Evolutionary conservation across 2,329 filamentous ascomycete species (phyloP).

Genomic region (Tolypocladium ophioglossoides): DNA sequence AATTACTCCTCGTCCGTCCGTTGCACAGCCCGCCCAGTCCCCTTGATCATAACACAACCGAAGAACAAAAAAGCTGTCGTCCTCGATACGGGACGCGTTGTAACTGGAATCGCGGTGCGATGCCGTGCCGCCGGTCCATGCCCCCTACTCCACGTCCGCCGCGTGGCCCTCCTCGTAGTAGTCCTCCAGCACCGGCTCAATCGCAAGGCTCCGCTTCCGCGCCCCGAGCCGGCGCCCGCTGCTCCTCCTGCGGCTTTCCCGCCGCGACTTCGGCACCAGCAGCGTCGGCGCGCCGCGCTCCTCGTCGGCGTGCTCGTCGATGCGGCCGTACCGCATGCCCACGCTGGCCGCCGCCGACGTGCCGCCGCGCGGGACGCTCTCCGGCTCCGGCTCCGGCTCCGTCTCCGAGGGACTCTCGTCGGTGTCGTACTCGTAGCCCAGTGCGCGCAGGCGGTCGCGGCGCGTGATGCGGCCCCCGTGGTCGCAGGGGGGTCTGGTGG

Average conservation of each 20-base stretch:
- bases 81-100: background rate
- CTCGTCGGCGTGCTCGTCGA: background rate
- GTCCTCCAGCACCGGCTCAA: constrained; percentile 1
- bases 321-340: background rate
- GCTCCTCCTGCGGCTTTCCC: background rate
- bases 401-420: constrained; percentile 5
- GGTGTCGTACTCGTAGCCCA: constrained; percentile 15
- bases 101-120: background rate
- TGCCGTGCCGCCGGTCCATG: too few relatives aligned
- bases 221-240: background rate
- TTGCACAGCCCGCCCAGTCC: too few relatives aligned
- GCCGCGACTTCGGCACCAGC: background rate
- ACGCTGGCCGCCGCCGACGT: background rate
- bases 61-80: background rate
- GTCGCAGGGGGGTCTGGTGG: background rate
- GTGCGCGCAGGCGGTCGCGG: constrained; percentile 10
- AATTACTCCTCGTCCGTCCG: background rate
- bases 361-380: background rate
- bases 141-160: background rate
- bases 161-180: background rate
- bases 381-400: background rate
- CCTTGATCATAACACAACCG: too few relatives aligned
- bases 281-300: background rate
- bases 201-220: background rate
- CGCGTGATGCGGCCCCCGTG: constrained; percentile 5